Base-by-base conservation (phyloP, 2,329 filamentous ascomycete genomes). In the Xylaria hypoxylon region DNA sequence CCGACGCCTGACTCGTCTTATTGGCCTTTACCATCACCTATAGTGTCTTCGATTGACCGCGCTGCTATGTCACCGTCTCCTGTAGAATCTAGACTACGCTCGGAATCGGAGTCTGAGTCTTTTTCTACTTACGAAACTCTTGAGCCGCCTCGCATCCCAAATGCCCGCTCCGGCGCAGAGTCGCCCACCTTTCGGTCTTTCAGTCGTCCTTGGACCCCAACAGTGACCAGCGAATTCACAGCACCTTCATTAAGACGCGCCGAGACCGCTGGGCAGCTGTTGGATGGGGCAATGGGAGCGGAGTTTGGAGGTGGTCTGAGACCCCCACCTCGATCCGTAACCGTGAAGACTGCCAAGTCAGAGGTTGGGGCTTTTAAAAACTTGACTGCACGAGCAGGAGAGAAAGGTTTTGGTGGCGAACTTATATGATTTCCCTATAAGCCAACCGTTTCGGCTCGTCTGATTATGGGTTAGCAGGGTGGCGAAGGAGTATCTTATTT, bases 151-250 rank as follows among this genome's bases (percentile, higher is more conserved):
- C 64, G 59, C 24, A 57, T 69, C 8, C 69, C 68, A 2, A 64
- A 65, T 38, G 57, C 71, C 26, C 63, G 67, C 8, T 59, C 72
- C 4, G 70, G 70, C 47, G 68, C 72, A 15, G 73, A 73, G 33
- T 76, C 74, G 1, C 71, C 73, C n/a, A 65, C 65, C 2, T 70
- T 74, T 45, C 72, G 74, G 19, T 71, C 70, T 22, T 73, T 72
- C 44, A 71, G 68, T 52, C 69, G 70, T 22, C 70, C 69, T 7
- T 71, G 69, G 68, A 69, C 69, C 4, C 68, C 71, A 17, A 67
- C 56, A 38, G 17, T 45, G 4, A n/a, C 33, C 15, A 38, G 52
- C 33, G 59, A 63, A 19, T 42, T 58, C 17, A 38, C 52, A 50
- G 11, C 65, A 47, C n/a, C 52, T 10, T 22, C 40, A 6, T n/a